A percentile compares a stretch with the other conserved stretches of the same genome.
Evolutionary conservation across 2,329 filamentous ascomycete genomes (phyloP).

Genomic region (Xylaria sp.): DNA sequence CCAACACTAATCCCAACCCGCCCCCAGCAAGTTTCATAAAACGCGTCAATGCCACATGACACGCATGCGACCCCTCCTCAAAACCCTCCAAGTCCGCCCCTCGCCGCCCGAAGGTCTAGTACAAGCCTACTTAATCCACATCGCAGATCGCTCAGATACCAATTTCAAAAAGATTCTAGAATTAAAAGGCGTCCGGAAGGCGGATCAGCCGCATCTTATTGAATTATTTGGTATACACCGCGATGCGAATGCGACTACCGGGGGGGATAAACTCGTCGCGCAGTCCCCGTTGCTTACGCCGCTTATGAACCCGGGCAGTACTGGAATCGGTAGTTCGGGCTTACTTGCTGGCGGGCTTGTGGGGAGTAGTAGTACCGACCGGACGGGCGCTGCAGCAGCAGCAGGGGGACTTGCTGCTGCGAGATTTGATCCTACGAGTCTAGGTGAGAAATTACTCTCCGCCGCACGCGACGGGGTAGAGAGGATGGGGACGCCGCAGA

Average conservation of each 20-base stretch:
- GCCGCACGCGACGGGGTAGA: constrained; percentile 85
- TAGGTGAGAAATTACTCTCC: constrained; percentile 88
- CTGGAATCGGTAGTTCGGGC: constrained; percentile 46
- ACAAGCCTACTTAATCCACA: constrained; percentile 96
- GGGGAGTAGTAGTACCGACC: too few species aligned
- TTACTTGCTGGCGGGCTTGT: constrained; percentile 52
- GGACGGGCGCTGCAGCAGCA: too few species aligned
- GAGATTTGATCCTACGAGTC: constrained; percentile 78
- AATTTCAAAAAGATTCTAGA: constrained; percentile 98
- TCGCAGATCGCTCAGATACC: constrained; percentile 87
- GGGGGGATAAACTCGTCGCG: constrained; percentile 72
- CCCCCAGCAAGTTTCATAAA: constrained; percentile 74
- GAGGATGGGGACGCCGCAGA: constrained; percentile 68
- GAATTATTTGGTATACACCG: constrained; percentile 85
- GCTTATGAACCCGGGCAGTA: constrained; percentile 57
- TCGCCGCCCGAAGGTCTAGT: constrained; percentile 92
- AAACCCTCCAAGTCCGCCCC: constrained; percentile 92
- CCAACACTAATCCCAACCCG: constrained; percentile 45
- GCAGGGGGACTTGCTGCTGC: too few species aligned
- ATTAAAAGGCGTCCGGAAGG: constrained; percentile 87
- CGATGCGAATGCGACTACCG: constrained; percentile 65
- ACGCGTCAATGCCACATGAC: constrained; percentile 82
- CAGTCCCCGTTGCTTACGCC: constrained; percentile 74
- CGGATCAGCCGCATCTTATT: constrained; percentile 80
- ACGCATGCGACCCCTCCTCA: constrained; percentile 89